Evolutionary conservation across 2,329 filamentous ascomycete species (phyloP).

Genomic region (Xylaria sp.): DNA sequence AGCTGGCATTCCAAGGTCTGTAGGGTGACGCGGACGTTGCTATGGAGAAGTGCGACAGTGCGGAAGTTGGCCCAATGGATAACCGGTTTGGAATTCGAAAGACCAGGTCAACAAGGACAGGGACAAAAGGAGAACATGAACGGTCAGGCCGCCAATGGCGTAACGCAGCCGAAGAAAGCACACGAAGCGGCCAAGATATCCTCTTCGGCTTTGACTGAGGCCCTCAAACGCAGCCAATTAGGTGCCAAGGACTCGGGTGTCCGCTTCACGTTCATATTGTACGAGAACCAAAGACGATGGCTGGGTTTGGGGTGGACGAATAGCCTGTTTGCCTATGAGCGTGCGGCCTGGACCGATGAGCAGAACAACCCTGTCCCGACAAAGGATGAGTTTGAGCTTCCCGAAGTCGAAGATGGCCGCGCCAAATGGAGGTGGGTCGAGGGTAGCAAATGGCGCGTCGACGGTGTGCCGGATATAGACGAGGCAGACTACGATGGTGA

Average conservation of each 20-base stretch:
- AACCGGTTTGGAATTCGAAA: conserved; percentile 81
- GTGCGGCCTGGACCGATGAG: conserved; percentile 94
- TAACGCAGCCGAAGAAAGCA: conserved; percentile 49
- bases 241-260: conserved; percentile 77
- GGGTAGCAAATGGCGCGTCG: conserved; percentile 86
- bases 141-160: conserved; percentile 37
- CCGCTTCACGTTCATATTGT: conserved; percentile 95
- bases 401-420: conserved; percentile 69
- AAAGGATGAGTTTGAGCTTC: conserved; percentile 74
- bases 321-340: conserved; percentile 89
- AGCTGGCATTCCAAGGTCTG: conserved; percentile 93
- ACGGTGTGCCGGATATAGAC: conserved; percentile 70
- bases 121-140: conserved; percentile 43
- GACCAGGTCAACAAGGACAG: conserved; percentile 50
- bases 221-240: conserved; percentile 51
- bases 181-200: conserved; percentile 48
- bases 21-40: conserved; percentile 82
- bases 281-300: conserved; percentile 97
- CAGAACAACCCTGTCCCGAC: conserved; percentile 83
- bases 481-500: conserved; percentile 65
- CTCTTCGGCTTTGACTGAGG: conserved; percentile 48
- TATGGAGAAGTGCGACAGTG: conserved; percentile 87
- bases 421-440: conserved; percentile 80
- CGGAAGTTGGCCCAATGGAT: conserved; percentile 75
- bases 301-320: conserved; percentile 94